Conservation (phyloP, 345 rosid genomes). For the Tarenaya hassleriana region DNA sequence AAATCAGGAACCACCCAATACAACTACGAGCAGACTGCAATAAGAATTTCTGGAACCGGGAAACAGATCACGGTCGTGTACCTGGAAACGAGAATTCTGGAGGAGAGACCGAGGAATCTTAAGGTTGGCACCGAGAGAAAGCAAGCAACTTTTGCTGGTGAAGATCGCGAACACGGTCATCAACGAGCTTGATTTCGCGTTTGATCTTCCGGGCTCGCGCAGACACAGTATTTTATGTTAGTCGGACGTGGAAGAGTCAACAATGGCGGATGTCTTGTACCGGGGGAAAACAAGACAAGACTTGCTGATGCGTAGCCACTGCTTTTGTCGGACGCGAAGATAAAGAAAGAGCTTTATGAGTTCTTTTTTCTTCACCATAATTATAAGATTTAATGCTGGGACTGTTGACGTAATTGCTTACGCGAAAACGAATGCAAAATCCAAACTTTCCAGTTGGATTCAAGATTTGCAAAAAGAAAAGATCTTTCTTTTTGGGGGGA, state of each 20-base stretch:
- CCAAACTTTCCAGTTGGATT: too few relatives aligned
- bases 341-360: too few relatives aligned
- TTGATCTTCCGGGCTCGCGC: background rate
- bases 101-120: background rate
- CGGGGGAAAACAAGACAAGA: too few relatives aligned
- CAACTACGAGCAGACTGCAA: background rate
- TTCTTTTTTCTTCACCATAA: too few relatives aligned
- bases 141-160: slow-evolving; percentile 10
- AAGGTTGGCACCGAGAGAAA: slow-evolving; percentile 21
- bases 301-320: too few relatives aligned
- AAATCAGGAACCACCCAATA: background rate
- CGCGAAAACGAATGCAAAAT: too few relatives aligned
- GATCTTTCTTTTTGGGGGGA: too few relatives aligned
- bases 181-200: slow-evolving; percentile 4
- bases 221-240: slow-evolving; percentile 4
- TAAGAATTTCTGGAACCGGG: background rate
- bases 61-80: slow-evolving; percentile 5
- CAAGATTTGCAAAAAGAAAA: too few relatives aligned
- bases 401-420: too few relatives aligned
- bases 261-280: background rate
- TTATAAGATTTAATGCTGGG: too few relatives aligned
- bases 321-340: too few relatives aligned
- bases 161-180: slow-evolving; percentile 25
- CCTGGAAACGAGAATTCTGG: slow-evolving; percentile 31
- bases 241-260: slow-evolving; percentile 4